Evolutionary conservation across 1,139 yeast genomes (phyloP), one percentile per base, ranked within the genome.

Genomic region (Candida sp.): DNA sequence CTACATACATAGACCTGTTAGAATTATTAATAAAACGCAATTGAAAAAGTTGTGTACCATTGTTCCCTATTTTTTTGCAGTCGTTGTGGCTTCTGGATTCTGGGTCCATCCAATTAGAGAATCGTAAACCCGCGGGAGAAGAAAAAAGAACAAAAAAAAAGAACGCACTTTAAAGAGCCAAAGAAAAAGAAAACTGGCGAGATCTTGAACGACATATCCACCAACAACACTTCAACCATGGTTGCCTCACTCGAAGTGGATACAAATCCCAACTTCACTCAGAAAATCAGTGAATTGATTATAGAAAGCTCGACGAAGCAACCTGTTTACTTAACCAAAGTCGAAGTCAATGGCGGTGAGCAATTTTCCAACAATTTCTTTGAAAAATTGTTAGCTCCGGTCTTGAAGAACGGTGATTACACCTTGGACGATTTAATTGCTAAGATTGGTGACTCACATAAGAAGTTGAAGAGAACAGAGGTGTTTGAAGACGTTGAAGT

Each of bases 301-400:
- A 59, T 76, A 50, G 58, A 58, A 23, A 61, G 66, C 42, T 69
- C 79, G 39, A 59, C 64, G 2, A 58, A 75, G 2, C 77, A 70
- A 54, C 84, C 85, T 3, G 69, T 82, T 32, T 75, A 70, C 52
- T 66, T 82, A 44, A 70, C 80, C 11, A 61, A 70, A 44, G 73
- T 82, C 30, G 81, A 80, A 50, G 78, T 82, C 39, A 62, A 59
- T 47, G 86, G 85, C 5, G 85, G 83, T 12, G 82, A 78, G 44
- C 63, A 70, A 6, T 80, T 81, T 59, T 70, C 81, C 43, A 66
- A 69, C 48, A 72, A 72, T 42, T 81, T 81, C 61, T 80, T 78
- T 66, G 63, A 65, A 50, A 80, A 77, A 57, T 63, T 81, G 39
- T 66, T 82, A 48, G 55, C 67, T 1, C 86, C 86, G 17, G 65